These are phyloP conservation scores for Globisporangium radiosum DNA, from an alignment of 352 stramenopile genomes.

Conservation along the genomic window DNA sequence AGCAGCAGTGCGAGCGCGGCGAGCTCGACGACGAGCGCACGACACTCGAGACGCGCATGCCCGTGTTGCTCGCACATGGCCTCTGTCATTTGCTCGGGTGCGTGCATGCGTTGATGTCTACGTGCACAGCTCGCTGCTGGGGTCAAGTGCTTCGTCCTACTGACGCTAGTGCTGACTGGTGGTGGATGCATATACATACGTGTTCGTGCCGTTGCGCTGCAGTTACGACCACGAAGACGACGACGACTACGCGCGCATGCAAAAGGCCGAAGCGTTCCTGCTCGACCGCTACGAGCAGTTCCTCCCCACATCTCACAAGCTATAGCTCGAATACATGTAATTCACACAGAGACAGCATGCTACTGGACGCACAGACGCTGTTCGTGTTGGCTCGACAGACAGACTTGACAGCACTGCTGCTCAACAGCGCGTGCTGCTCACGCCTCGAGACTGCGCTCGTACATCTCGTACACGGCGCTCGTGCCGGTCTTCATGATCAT, in stretches of 20 bases:
- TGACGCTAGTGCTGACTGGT: background rate
- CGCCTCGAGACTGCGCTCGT: slow-evolving; percentile 6
- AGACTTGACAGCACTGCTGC: too few species aligned
- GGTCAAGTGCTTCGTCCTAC: background rate
- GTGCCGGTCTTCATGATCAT: slow-evolving; percentile 89
- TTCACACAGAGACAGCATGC: background rate
- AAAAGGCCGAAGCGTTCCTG: slow-evolving; percentile 63
- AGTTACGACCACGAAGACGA: slow-evolving; percentile 82
- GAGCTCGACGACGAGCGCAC: slow-evolving; percentile 39
- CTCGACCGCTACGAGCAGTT: slow-evolving; percentile 45
- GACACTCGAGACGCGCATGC: slow-evolving; percentile 61
- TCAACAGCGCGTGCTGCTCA: background rate
- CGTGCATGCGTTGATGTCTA: slow-evolving; percentile 1
- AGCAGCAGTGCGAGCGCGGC: slow-evolving; percentile 55
- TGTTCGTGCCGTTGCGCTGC: background rate
- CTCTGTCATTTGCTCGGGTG: slow-evolving; percentile 81
- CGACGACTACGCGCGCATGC: slow-evolving; percentile 71
- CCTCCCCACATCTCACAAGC: slow-evolving; percentile 16
- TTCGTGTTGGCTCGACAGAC: background rate
- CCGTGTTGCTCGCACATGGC: slow-evolving; percentile 69
- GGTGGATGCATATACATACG: too few species aligned
- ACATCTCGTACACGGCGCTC: slow-evolving; percentile 75
- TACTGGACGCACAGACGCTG: background rate
- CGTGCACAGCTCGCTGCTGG: background rate
- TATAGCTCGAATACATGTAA: background rate